Percentiles rank a stretch among this genome's conserved stretches.
phyloP scores from a whole-genome alignment of 768 basidiomycete species.

The Suillus plorans region DNA sequence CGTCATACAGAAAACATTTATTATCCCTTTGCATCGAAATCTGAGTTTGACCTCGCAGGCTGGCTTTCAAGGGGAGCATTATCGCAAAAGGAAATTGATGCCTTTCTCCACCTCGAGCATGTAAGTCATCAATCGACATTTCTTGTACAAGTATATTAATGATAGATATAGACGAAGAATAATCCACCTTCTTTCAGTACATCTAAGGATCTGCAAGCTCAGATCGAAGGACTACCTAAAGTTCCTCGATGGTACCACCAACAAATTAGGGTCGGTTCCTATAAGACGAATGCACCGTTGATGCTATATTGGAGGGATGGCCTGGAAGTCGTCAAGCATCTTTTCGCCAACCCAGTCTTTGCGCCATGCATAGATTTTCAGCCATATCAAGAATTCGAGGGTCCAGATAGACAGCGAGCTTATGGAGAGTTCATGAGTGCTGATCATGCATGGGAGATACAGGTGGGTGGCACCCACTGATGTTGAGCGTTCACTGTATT shows the following conservation, averaged over 20 bases:
- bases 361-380: too few species aligned
- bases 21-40: conserved; percentile 6
- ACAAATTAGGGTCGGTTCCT: conserved; percentile 9
- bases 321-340: too few species aligned
- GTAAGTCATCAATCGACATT: background rate
- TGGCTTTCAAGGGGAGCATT: conserved; percentile 5
- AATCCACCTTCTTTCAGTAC: background rate
- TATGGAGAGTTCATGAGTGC: background rate
- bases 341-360: too few species aligned
- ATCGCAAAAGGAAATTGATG: conserved; percentile 8
- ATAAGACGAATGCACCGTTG: conserved; percentile 6
- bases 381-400: background rate
- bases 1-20: background rate
- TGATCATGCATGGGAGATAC: background rate
- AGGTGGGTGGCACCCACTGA: background rate
- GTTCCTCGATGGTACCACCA: conserved; percentile 9
- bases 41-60: conserved; percentile 8
- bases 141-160: background rate
- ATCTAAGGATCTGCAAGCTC: background rate
- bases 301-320: background rate
- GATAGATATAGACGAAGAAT: background rate
- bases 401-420: background rate
- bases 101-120: background rate
- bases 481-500: background rate
- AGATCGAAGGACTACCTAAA: conserved; percentile 3